Conservation (phyloP, 1,139 yeast species). For the Yamadazyma songkhlaensis region DNA sequence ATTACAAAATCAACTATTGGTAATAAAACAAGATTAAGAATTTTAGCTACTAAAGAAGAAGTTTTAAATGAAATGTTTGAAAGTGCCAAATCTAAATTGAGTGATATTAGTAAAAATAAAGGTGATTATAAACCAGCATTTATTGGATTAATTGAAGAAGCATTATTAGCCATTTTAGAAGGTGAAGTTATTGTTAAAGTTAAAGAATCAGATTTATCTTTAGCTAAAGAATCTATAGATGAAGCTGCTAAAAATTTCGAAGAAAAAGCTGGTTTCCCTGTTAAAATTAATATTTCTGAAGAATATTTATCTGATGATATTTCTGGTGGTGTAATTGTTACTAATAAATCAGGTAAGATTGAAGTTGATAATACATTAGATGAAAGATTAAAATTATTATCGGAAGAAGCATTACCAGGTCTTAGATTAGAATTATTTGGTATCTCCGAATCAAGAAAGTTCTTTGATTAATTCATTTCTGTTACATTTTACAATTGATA, state of each 20-base stretch:
- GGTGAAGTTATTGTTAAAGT: constrained; percentile 60
- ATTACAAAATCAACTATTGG: constrained; percentile 93
- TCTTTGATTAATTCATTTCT: constrained; percentile 59
- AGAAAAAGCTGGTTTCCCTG: constrained; percentile 51
- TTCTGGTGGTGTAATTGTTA: constrained; percentile 83
- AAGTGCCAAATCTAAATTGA: constrained; percentile 62
- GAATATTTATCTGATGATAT: constrained; percentile 55
- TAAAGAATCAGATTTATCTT: constrained; percentile 62
- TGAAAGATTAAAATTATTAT: constrained; percentile 82
- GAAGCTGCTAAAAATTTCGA: constrained; percentile 65
- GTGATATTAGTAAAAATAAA: constrained; percentile 45
- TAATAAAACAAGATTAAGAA: constrained; percentile 90
- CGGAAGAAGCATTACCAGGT: constrained; percentile 87
- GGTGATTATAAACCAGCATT: constrained; percentile 66
- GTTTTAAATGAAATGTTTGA: constrained; percentile 73
- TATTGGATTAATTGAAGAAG: constrained; percentile 80
- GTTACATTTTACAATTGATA: background rate
- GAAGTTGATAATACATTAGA: constrained; percentile 90
- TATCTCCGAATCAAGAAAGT: constrained; percentile 80
- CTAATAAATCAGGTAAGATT: constrained; percentile 74
- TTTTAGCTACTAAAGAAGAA: constrained; percentile 82
- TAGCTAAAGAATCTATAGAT: constrained; percentile 62
- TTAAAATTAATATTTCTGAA: constrained; percentile 55
- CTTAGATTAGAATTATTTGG: constrained; percentile 91
- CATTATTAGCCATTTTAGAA: constrained; percentile 73